Conservation (phyloP, 306 rosid genomes). For the Elaeagnus macrophylla region DNA sequence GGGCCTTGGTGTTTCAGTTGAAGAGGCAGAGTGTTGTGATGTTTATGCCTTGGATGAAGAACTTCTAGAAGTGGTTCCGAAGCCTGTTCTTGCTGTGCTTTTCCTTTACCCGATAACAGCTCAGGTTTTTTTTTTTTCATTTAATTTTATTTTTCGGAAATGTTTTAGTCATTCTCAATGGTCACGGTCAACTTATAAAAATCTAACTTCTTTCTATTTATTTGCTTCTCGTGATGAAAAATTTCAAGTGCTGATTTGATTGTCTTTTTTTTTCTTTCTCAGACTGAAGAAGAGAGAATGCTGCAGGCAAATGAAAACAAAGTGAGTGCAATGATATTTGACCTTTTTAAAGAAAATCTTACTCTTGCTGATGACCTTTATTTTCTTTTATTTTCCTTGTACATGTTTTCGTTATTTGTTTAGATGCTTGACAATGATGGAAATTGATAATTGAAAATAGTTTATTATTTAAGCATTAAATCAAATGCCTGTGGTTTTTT, state of each 20-base stretch:
- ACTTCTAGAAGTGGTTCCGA: slow-evolving; percentile 89
- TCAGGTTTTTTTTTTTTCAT: slow-evolving; percentile 30
- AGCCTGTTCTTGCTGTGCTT: slow-evolving; percentile 88
- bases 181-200: not conserved
- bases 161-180: not conserved
- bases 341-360: not conserved
- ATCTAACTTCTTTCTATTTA: not conserved
- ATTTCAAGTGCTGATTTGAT: slow-evolving; percentile 14
- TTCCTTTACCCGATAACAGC: slow-evolving; percentile 84
- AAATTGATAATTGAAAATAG: too few relatives aligned
- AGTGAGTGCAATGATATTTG: slow-evolving; percentile 33
- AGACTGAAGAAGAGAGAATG: slow-evolving; percentile 87
- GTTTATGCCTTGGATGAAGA: slow-evolving; percentile 81
- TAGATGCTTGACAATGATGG: too few relatives aligned
- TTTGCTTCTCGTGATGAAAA: not conserved
- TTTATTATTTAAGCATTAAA: too few relatives aligned
- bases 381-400: not conserved
- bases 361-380: not conserved
- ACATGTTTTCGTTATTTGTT: too few relatives aligned
- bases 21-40: slow-evolving; percentile 70
- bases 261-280: slow-evolving; percentile 22
- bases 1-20: slow-evolving; percentile 72
- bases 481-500: too few relatives aligned
- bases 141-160: slow-evolving; percentile 6
- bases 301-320: slow-evolving; percentile 43